Evolutionary conservation across 2,329 filamentous ascomycete genomes (phyloP).

Genomic region (Kalmusia sp.): DNA sequence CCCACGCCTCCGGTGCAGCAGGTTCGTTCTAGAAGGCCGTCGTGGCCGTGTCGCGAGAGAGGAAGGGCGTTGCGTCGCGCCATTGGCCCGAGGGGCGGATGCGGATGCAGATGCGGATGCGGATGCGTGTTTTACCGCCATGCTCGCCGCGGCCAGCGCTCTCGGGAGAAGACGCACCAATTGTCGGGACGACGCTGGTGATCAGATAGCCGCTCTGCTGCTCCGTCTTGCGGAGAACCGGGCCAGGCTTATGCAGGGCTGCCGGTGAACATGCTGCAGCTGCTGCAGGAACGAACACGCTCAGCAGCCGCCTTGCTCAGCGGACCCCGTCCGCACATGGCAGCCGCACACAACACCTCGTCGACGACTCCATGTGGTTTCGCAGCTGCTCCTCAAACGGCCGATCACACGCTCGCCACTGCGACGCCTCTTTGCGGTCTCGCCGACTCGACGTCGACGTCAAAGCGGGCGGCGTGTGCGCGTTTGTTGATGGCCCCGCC

Average conservation of each 20-base stretch:
- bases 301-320: neutral
- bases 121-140: conserved; percentile 13
- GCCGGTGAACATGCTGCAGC: conserved; percentile 9
- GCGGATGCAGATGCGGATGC: neutral
- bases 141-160: neutral
- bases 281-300: conserved; percentile 17
- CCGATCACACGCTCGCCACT: conserved; percentile 1
- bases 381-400: neutral
- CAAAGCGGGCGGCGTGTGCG: conserved; percentile 27
- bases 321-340: neutral
- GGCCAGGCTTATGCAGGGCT: conserved; percentile 26
- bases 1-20: neutral
- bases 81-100: neutral
- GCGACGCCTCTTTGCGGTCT: neutral
- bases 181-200: conserved; percentile 16
- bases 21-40: neutral
- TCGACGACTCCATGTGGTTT: neutral
- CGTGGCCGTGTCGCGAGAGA: neutral
- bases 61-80: neutral
- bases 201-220: conserved; percentile 5
- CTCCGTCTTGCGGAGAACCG: conserved; percentile 7
- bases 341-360: neutral
- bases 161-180: conserved; percentile 9
- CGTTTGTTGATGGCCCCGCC: conserved; percentile 32
- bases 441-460: conserved; percentile 13